phyloP scores from a whole-genome alignment of 345 rosid species.

The Trapa incisa region DNA sequence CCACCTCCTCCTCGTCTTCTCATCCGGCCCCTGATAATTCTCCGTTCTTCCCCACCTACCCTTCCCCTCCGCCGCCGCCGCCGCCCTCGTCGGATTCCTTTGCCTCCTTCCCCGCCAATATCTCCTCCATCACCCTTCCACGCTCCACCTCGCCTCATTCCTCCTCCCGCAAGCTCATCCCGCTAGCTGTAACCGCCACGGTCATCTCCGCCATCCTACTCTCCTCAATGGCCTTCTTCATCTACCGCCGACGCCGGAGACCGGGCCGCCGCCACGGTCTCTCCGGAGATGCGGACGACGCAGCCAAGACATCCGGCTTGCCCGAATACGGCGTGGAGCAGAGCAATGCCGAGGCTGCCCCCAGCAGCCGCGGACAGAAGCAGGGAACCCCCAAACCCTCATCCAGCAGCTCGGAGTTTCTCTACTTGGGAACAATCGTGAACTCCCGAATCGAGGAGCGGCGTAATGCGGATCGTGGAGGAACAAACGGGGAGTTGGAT shows the following conservation, averaged over 20 bases:
- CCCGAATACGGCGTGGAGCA: constrained; percentile 4
- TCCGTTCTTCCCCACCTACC: constrained; percentile 70
- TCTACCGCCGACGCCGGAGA: constrained; percentile 39
- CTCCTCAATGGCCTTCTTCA: constrained; percentile 30
- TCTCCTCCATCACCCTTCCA: constrained; percentile 77
- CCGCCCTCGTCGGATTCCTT: constrained; percentile 48
- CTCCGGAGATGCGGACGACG: constrained; percentile 35
- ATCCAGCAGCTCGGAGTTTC: constrained; percentile 57
- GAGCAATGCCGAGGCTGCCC: constrained; percentile 9
- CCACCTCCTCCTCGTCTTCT: too few species aligned
- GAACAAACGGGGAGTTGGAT: constrained; percentile 16
- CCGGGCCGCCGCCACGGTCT: constrained; percentile 12
- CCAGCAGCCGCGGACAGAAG: constrained; percentile 16
- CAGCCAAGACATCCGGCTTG: constrained; percentile 25
- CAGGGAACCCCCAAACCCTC: constrained; percentile 27
- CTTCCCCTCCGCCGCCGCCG: constrained; percentile 50
- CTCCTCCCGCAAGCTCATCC: constrained; percentile 59
- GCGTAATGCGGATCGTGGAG: constrained; percentile 9
- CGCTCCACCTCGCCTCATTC: constrained; percentile 42
- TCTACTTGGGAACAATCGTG: constrained; percentile 1
- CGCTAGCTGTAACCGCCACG: constrained; percentile 41
- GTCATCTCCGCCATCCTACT: constrained; percentile 33
- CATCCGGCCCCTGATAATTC: constrained; percentile 46
- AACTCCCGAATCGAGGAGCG: neutral
- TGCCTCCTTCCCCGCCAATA: constrained; percentile 89